Percentiles rank a stretch among this genome's conserved stretches.
phyloP scores from a whole-genome alignment of 495 filamentous ascomycete genomes.

The Lasiosphaeris hirsuta region DNA sequence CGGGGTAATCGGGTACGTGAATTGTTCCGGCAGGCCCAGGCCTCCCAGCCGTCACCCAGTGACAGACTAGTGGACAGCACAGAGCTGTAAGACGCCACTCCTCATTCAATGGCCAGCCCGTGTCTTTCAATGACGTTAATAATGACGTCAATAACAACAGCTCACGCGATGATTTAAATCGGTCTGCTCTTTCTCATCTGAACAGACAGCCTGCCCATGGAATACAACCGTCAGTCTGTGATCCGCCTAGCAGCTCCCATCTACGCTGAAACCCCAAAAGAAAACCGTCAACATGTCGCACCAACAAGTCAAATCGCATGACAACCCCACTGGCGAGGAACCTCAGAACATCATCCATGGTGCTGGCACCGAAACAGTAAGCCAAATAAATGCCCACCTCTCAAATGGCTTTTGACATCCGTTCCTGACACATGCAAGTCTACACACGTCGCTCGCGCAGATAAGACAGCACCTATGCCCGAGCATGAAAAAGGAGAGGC shows the following conservation, averaged over 20 bases:
- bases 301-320: constrained; percentile 33
- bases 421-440: constrained; percentile 11
- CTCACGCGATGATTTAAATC: too few species aligned
- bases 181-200: too few species aligned
- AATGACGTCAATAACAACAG: too few species aligned
- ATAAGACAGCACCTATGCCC: constrained; percentile 41
- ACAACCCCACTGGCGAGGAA: constrained; percentile 34
- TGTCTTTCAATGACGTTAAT: too few species aligned
- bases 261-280: neutral
- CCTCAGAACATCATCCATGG: constrained; percentile 41
- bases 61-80: too few species aligned
- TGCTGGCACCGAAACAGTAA: constrained; percentile 27
- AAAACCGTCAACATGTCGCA: constrained; percentile 33
- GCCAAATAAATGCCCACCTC: neutral
- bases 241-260: neutral
- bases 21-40: too few species aligned
- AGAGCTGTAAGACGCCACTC: too few species aligned
- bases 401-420: neutral
- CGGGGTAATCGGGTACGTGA: too few species aligned
- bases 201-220: neutral
- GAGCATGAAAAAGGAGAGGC: constrained; percentile 34
- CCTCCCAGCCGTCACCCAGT: too few species aligned
- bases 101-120: too few species aligned
- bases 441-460: constrained; percentile 30
- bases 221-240: neutral